Percentiles rank a stretch among this genome's conserved stretches.
These are phyloP conservation scores for Metschnikowia henanensis DNA, from an alignment of 805 yeast species.

Conservation along the genomic window DNA sequence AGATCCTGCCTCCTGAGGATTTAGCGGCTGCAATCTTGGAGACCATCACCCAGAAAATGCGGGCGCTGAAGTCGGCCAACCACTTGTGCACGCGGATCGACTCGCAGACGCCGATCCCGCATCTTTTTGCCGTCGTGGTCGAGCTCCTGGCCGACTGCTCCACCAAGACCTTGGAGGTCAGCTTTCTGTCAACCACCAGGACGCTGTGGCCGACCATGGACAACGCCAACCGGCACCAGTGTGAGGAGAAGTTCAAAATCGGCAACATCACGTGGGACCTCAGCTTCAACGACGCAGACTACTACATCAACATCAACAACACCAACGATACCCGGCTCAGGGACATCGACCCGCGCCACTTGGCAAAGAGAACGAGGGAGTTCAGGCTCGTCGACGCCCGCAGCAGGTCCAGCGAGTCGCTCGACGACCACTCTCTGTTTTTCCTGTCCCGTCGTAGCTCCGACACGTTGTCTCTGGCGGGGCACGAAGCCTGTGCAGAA, in stretches of 20 bases:
- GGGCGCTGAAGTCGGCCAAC: slow-evolving; percentile 33
- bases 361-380: slow-evolving; percentile 40
- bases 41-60: slow-evolving; percentile 19
- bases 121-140: slow-evolving; percentile 52
- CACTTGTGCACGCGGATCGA: slow-evolving; percentile 38
- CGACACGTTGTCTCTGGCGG: slow-evolving; percentile 2
- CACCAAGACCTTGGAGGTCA: slow-evolving; percentile 39
- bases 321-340: slow-evolving; percentile 43
- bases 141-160: slow-evolving; percentile 42
- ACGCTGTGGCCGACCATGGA: slow-evolving; percentile 57
- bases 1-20: neutral
- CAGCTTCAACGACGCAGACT: slow-evolving; percentile 42
- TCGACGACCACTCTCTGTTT: neutral
- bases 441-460: slow-evolving; percentile 2
- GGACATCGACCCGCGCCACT: slow-evolving; percentile 43
- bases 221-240: slow-evolving; percentile 43
- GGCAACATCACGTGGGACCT: slow-evolving; percentile 49
- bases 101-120: slow-evolving; percentile 45
- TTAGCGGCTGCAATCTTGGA: slow-evolving; percentile 2
- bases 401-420: slow-evolving; percentile 6
- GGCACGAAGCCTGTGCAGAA: slow-evolving; percentile 4
- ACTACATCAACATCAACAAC: slow-evolving; percentile 40
- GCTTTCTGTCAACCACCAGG: slow-evolving; percentile 43
- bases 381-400: slow-evolving; percentile 19
- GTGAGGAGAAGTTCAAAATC: slow-evolving; percentile 48